A percentile compares a stretch with the other conserved stretches of the same genome.
Conservation (phyloP, 192 early-diverging fungal genomes). For the Umbelopsis ramanniana region DNA sequence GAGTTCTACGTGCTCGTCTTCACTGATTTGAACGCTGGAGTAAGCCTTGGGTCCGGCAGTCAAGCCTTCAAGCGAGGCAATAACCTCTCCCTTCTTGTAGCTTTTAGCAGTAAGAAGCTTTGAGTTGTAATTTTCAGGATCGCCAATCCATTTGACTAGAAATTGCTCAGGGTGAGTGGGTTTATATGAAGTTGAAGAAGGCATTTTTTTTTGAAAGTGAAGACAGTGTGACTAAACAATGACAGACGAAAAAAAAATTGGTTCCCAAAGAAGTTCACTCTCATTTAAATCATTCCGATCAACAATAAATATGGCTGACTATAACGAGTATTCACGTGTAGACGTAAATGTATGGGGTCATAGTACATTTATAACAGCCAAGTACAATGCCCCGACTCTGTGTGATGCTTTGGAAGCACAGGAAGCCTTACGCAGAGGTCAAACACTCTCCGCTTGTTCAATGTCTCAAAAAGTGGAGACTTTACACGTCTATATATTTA, state of each 20-base stretch:
- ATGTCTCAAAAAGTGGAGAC: too few species aligned
- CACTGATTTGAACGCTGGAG: constrained; percentile 54
- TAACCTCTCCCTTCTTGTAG: constrained; percentile 49
- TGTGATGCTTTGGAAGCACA: constrained; percentile 5
- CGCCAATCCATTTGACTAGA: constrained; percentile 42
- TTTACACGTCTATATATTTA: too few species aligned
- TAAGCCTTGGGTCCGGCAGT: constrained; percentile 58
- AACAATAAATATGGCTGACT: neutral
- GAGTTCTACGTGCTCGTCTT: constrained; percentile 55
- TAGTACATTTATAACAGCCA: neutral
- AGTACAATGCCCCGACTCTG: neutral
- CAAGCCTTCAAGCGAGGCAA: constrained; percentile 48
- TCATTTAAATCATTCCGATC: neutral
- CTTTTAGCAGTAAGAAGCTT: constrained; percentile 44
- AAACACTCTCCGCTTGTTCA: neutral
- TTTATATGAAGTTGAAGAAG: constrained; percentile 8
- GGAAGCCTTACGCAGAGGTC: neutral
- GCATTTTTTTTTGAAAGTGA: neutral
- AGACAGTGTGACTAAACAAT: neutral
- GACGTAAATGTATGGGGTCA: constrained; percentile 1
- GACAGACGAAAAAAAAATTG: neutral
- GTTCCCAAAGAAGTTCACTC: neutral
- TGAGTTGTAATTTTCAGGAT: constrained; percentile 50
- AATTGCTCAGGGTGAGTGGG: constrained; percentile 50
- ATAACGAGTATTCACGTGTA: constrained; percentile 1